These are phyloP conservation scores for Penicillium crustosum DNA, from an alignment of 2,329 filamentous ascomycete species.

Conservation along the genomic window DNA sequence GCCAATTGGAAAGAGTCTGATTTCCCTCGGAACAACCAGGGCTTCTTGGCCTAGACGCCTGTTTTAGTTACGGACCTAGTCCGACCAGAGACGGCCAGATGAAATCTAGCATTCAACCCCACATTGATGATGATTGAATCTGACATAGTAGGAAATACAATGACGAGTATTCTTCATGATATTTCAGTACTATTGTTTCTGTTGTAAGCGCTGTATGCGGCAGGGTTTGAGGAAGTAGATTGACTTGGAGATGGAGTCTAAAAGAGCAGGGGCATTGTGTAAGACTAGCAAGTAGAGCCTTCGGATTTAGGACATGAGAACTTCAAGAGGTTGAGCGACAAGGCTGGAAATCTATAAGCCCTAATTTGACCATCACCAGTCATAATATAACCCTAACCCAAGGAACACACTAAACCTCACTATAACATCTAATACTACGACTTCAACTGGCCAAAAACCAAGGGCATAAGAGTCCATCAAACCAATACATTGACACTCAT, in stretches of 20 bases:
- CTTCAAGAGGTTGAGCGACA: not conserved
- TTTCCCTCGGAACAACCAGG: no score
- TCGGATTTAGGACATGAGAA: no score
- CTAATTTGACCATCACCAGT: not conserved
- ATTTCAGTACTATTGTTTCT: not conserved
- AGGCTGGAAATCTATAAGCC: not conserved
- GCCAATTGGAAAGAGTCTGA: no score
- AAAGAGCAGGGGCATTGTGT: not conserved
- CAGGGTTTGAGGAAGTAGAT: not conserved
- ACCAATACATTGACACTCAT: conserved; percentile 10
- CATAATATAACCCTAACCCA: no score
- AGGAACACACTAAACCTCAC: conserved; percentile 6
- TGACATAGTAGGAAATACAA: not conserved
- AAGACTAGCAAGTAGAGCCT: not conserved
- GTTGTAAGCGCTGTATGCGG: not conserved
- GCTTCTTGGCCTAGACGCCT: no score
- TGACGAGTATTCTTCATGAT: not conserved
- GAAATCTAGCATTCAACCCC: no score
- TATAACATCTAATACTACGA: conserved; percentile 6
- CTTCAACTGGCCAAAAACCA: not conserved
- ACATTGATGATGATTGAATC: no score
- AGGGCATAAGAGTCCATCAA: not conserved
- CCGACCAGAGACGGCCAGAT: no score
- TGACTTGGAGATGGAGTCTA: not conserved
- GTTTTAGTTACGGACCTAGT: no score